These are phyloP conservation scores for Pythium myriotylum DNA, from an alignment of 352 stramenopile genomes.

Conservation along the genomic window DNA sequence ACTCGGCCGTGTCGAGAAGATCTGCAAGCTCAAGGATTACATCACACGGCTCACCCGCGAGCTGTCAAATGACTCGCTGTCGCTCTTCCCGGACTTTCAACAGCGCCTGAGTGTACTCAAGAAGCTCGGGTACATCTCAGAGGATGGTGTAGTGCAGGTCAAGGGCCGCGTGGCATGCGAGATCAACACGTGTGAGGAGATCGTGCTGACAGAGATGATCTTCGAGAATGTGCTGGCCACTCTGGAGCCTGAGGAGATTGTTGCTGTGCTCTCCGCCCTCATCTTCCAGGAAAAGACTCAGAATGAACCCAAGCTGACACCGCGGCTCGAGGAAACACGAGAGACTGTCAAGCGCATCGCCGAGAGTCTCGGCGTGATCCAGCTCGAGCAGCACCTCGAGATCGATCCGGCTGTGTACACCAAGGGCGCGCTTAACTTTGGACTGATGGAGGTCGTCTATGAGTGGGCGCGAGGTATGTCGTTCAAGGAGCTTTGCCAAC, in stretches of 20 bases:
- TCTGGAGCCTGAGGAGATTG: slow-evolving; percentile 97
- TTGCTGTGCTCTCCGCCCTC: slow-evolving; percentile 94
- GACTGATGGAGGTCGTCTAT: slow-evolving; percentile 95
- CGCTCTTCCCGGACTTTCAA: slow-evolving; percentile 97
- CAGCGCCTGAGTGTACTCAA: slow-evolving; percentile 92
- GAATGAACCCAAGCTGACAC: slow-evolving; percentile 72
- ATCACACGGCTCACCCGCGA: slow-evolving; percentile 56
- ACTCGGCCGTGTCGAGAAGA: slow-evolving; percentile 71
- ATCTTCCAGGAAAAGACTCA: slow-evolving; percentile 97
- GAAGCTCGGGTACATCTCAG: slow-evolving; percentile 94
- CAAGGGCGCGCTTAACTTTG: slow-evolving; percentile 95
- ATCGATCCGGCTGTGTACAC: slow-evolving; percentile 92
- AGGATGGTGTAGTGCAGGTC: slow-evolving; percentile 87
- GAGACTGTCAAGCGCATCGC: slow-evolving; percentile 89
- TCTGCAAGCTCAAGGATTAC: slow-evolving; percentile 75
- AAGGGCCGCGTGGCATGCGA: slow-evolving; percentile 98
- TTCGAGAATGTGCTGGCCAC: slow-evolving; percentile 98
- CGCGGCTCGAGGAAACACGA: slow-evolving; percentile 71
- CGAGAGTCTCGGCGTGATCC: slow-evolving; percentile 78
- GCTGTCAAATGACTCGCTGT: slow-evolving; percentile 89
- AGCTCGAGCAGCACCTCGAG: slow-evolving; percentile 80
- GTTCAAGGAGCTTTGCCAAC: slow-evolving; percentile 95
- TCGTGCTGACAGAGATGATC: slow-evolving; percentile 99
- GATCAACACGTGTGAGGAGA: slow-evolving; percentile 98
- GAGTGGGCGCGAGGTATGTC: slow-evolving; percentile 98